Evolutionary conservation across 139 green algal species (phyloP).

Genomic region (Yamagishiella unicocca): DNA sequence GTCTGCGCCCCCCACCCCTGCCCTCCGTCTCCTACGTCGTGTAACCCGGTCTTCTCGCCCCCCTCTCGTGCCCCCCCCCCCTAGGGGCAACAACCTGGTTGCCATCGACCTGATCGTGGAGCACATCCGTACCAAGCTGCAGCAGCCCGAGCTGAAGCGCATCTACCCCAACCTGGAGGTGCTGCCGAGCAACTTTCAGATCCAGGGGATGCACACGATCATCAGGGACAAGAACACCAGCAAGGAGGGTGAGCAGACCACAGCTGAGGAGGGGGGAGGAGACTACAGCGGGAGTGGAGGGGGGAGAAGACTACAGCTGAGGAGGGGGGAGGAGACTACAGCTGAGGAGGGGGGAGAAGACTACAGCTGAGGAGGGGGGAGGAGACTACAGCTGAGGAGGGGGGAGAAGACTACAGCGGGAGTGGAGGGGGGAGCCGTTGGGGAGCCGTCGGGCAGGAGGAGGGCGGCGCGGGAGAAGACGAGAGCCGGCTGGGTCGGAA

Average conservation of each 20-base stretch:
- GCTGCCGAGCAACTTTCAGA: conserved; percentile 94
- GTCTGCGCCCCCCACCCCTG: neutral
- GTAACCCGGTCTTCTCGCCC: too few relatives aligned
- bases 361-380: neutral
- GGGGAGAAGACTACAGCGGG: neutral
- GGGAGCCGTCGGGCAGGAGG: too few relatives aligned
- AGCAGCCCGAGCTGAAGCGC: conserved; percentile 90
- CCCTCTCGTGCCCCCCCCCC: neutral
- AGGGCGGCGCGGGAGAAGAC: neutral
- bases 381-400: neutral
- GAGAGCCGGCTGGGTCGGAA: too few relatives aligned
- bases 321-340: neutral
- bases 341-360: neutral
- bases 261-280: neutral
- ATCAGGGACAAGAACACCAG: conserved; percentile 86
- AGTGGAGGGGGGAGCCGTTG: neutral
- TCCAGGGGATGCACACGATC: conserved; percentile 96
- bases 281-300: neutral
- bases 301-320: neutral
- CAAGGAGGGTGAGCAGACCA: conserved; percentile 67
- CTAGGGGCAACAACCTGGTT: conserved; percentile 80
- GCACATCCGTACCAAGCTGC: conserved; percentile 90
- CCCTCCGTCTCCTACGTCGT: neutral
- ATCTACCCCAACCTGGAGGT: conserved; percentile 93
- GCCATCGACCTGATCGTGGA: conserved; percentile 97